Conservation (phyloP, 495 filamentous ascomycete genomes). For the Poronia punctata region DNA sequence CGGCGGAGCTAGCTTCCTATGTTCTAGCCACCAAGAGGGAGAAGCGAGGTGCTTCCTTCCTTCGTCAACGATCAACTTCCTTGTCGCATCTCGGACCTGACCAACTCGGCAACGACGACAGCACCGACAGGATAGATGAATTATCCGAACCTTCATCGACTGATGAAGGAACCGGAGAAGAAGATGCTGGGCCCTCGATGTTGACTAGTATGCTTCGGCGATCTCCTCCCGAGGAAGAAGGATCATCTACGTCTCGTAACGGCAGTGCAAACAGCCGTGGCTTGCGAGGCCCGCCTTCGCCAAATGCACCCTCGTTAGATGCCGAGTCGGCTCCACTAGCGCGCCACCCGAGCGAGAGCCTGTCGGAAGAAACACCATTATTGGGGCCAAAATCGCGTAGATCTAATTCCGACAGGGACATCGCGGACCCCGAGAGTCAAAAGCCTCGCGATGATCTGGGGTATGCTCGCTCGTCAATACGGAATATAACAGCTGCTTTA, state of each 20-base stretch:
- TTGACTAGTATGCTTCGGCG: slow-evolving; percentile 57
- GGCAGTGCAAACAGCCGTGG: slow-evolving; percentile 1
- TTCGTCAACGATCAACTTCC: slow-evolving; percentile 28
- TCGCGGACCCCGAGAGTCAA: slow-evolving; percentile 36
- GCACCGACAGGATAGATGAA: slow-evolving; percentile 47
- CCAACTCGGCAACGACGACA: slow-evolving; percentile 14
- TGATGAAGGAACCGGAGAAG: slow-evolving; percentile 25
- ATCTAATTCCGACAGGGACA: slow-evolving; percentile 18
- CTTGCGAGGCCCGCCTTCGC: slow-evolving; percentile 10
- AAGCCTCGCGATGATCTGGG: slow-evolving; percentile 18
- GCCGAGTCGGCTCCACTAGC: background rate
- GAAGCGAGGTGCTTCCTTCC: slow-evolving; percentile 33
- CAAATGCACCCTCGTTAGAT: background rate
- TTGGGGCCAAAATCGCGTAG: slow-evolving; percentile 22
- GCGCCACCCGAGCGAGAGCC: slow-evolving; percentile 13
- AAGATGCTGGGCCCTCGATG: slow-evolving; percentile 46
- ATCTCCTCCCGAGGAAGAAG: slow-evolving; percentile 35
- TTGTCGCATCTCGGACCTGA: slow-evolving; percentile 24
- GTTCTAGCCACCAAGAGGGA: slow-evolving; percentile 62
- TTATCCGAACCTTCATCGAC: slow-evolving; percentile 54
- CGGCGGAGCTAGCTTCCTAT: slow-evolving; percentile 81
- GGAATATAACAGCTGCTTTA: slow-evolving; percentile 15
- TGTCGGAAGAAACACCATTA: slow-evolving; percentile 32
- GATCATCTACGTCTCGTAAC: background rate
- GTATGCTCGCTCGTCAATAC: slow-evolving; percentile 5